Percentiles rank a stretch among this genome's conserved stretches.
These are phyloP conservation scores for Magnolia kwangsiensis DNA, from an alignment of 164 flowering plant species.

Conservation along the genomic window DNA sequence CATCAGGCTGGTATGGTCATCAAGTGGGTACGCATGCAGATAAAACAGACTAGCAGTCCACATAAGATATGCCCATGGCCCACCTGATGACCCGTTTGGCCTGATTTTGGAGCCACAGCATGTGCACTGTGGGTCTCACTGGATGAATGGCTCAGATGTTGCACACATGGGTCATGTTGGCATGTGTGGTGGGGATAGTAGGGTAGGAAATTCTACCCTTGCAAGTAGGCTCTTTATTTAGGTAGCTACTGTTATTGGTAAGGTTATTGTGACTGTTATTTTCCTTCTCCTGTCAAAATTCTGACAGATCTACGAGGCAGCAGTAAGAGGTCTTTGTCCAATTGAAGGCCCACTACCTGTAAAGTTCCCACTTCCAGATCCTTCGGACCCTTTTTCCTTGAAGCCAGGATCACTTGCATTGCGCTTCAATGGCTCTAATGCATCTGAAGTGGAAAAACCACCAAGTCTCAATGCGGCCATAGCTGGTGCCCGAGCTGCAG, in stretches of 20 bases:
- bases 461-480: slow-evolving; percentile 59
- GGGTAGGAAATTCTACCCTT: background rate
- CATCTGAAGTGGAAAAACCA: slow-evolving; percentile 37
- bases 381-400: slow-evolving; percentile 58
- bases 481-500: slow-evolving; percentile 84
- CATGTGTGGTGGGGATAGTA: background rate
- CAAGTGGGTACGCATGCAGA: background rate
- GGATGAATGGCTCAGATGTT: background rate
- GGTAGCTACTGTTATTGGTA: too few species aligned
- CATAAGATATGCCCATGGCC: background rate
- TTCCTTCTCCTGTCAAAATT: background rate
- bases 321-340: slow-evolving; percentile 62
- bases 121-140: background rate
- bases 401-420: slow-evolving; percentile 66
- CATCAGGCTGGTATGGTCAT: background rate
- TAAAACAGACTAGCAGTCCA: background rate
- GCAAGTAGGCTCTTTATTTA: background rate
- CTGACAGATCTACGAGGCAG: slow-evolving; percentile 62
- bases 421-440: slow-evolving; percentile 16
- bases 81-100: background rate
- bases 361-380: slow-evolving; percentile 69
- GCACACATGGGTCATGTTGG: background rate
- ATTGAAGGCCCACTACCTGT: slow-evolving; percentile 63
- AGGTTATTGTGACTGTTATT: too few species aligned
- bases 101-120: background rate